Percentiles rank a stretch among this genome's conserved stretches.
These are phyloP conservation scores for Aspergillus piperis DNA, from an alignment of 2,329 filamentous ascomycete species.

Conservation along the genomic window DNA sequence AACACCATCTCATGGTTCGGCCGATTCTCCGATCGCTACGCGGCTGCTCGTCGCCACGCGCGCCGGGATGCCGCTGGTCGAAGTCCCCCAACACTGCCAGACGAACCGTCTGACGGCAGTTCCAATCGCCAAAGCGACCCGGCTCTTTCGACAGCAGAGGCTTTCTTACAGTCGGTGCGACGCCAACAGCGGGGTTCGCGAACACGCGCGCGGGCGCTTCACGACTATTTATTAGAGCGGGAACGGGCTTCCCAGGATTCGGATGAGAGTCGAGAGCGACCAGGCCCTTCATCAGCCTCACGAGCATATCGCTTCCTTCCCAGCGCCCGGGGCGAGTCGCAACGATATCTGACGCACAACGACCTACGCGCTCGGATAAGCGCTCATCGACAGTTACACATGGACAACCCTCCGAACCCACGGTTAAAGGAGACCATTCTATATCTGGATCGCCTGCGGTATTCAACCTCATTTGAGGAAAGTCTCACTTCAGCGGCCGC, in stretches of 20 bases:
- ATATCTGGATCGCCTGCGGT: conserved; percentile 62
- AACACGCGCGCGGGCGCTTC: conserved; percentile 40
- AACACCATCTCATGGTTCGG: conserved; percentile 32
- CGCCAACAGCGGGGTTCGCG: conserved; percentile 43
- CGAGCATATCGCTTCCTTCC: conserved; percentile 39
- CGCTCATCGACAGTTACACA: conserved; percentile 40
- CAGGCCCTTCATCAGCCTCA: conserved; percentile 17
- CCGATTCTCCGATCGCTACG: conserved; percentile 28
- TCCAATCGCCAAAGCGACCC: conserved; percentile 25
- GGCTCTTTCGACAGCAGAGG: conserved; percentile 38
- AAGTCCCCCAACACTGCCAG: conserved; percentile 20
- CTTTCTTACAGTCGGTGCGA: conserved; percentile 44
- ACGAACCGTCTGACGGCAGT: conserved; percentile 27
- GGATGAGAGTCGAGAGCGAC: conserved; percentile 27
- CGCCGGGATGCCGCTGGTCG: conserved; percentile 26
- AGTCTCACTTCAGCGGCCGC: conserved; percentile 56
- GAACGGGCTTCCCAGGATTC: conserved; percentile 27
- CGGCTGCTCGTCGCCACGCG: conserved; percentile 25
- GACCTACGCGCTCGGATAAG: conserved; percentile 39
- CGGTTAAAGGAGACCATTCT: conserved; percentile 60
- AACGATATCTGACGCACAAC: conserved; percentile 33
- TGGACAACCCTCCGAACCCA: conserved; percentile 36
- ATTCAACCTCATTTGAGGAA: conserved; percentile 56
- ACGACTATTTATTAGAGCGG: conserved; percentile 43
- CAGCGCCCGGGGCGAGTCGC: conserved; percentile 29